Percentiles rank a stretch among this genome's conserved stretches.
These are phyloP conservation scores for Lepidium didymum DNA, from an alignment of 345 rosid genomes.

Conservation along the genomic window DNA sequence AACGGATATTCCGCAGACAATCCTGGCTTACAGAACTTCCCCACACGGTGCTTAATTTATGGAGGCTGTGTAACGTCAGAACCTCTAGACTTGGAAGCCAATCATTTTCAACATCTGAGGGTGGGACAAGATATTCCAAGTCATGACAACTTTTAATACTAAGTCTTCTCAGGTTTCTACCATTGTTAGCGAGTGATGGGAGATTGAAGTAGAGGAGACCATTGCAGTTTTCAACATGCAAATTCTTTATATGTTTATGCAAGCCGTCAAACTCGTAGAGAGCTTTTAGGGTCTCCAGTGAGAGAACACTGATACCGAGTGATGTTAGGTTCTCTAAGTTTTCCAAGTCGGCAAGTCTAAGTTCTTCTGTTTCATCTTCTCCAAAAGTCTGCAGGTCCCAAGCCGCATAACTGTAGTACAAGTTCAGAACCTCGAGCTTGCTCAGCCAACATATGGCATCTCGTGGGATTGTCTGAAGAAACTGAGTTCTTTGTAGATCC, in stretches of 20 bases:
- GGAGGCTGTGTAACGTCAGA: constrained; percentile 41
- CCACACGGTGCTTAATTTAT: constrained; percentile 35
- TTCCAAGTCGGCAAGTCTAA: constrained; percentile 36
- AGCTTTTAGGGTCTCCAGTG: constrained; percentile 18
- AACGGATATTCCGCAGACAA: constrained; percentile 36
- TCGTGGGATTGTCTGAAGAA: constrained; percentile 37
- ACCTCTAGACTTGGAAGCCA: constrained; percentile 48
- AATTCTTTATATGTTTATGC: constrained; percentile 33
- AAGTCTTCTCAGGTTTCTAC: constrained; percentile 42
- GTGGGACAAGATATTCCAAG: constrained; percentile 32
- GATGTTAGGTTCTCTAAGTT: constrained; percentile 30
- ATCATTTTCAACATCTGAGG: constrained; percentile 21
- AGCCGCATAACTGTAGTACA: constrained; percentile 43
- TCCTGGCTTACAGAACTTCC: constrained; percentile 20
- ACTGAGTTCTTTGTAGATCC: constrained; percentile 42
- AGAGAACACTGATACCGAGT: constrained; percentile 38
- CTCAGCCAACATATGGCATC: constrained; percentile 33
- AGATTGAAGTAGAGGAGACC: constrained; percentile 26
- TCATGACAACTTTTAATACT: constrained; percentile 41
- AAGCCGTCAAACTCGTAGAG: constrained; percentile 18
- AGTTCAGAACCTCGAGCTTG: constrained; percentile 34
- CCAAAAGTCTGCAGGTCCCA: constrained; percentile 31
- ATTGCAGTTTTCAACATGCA: constrained; percentile 37
- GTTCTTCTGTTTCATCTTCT: constrained; percentile 23
- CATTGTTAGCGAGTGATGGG: constrained; percentile 23